Percentiles rank a stretch among this genome's conserved stretches.
These are phyloP conservation scores for Kodamaea ohmeri DNA, from an alignment of 1,139 yeast species.

Conservation along the genomic window DNA sequence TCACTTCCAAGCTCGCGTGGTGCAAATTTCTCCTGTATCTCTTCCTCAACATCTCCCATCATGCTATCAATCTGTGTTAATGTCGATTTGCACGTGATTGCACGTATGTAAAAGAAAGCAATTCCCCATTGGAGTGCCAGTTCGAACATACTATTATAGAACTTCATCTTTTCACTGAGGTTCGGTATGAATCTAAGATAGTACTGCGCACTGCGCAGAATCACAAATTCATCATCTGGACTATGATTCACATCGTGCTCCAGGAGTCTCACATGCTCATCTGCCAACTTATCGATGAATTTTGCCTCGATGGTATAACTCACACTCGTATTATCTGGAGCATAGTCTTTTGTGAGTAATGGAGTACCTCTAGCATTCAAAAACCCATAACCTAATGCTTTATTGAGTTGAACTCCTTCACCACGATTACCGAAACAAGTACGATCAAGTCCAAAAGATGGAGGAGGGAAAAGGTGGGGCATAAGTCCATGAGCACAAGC, in stretches of 20 bases:
- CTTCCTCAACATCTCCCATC: slow-evolving; percentile 34
- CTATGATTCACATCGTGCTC: slow-evolving; percentile 41
- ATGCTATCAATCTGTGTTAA: slow-evolving; percentile 34
- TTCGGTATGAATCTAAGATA: slow-evolving; percentile 44
- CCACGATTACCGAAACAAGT: slow-evolving; percentile 40
- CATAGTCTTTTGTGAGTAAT: slow-evolving; percentile 39
- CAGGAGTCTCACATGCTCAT: slow-evolving; percentile 20
- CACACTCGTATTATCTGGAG: slow-evolving; percentile 42
- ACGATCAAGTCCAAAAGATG: slow-evolving; percentile 59
- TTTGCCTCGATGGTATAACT: slow-evolving; percentile 46
- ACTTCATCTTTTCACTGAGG: slow-evolving; percentile 29
- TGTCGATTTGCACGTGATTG: slow-evolving; percentile 26
- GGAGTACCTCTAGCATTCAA: slow-evolving; percentile 44
- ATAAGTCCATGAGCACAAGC: slow-evolving; percentile 53
- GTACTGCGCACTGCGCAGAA: slow-evolving; percentile 38
- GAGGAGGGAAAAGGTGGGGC: slow-evolving; percentile 60
- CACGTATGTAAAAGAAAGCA: slow-evolving; percentile 35
- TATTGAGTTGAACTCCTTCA: slow-evolving; percentile 35
- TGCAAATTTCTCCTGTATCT: slow-evolving; percentile 32
- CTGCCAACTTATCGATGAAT: slow-evolving; percentile 35
- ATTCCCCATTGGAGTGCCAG: slow-evolving; percentile 35
- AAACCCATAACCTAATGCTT: slow-evolving; percentile 46
- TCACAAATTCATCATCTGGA: slow-evolving; percentile 33
- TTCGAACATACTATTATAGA: slow-evolving; percentile 21
- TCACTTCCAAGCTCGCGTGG: slow-evolving; percentile 11